Evolutionary conservation across 2,329 filamentous ascomycete genomes (phyloP).

Genomic region (Nemania sp.): DNA sequence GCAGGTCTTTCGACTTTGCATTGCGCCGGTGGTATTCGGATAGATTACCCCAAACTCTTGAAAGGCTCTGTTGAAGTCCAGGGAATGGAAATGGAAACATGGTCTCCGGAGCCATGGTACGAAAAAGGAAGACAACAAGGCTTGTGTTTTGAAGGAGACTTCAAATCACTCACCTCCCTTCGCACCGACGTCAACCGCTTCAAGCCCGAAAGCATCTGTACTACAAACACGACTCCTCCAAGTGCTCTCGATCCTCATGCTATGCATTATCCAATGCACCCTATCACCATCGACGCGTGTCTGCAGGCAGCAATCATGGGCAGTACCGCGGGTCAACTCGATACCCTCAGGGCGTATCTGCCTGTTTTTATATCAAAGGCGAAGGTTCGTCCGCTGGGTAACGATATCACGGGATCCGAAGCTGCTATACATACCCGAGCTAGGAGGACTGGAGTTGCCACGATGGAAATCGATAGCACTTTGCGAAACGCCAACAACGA

Average conservation of each 20-base stretch:
- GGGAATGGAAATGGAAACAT: neutral
- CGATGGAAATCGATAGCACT: neutral
- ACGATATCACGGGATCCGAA: neutral
- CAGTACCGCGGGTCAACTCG: neutral
- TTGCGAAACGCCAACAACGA: neutral
- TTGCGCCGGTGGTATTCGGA: conserved; percentile 20
- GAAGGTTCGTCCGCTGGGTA: neutral
- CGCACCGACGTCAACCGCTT: conserved; percentile 6
- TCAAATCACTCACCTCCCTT: conserved; percentile 13
- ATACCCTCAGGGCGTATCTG: neutral
- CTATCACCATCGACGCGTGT: conserved; percentile 12
- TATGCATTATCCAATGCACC: conserved; percentile 8
- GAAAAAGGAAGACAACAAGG: conserved; percentile 16
- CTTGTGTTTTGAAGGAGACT: conserved; percentile 20
- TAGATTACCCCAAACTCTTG: neutral
- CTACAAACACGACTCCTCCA: neutral
- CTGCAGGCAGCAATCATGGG: conserved; percentile 10
- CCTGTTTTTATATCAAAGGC: conserved; percentile 5
- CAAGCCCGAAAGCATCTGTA: neutral
- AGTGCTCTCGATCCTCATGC: neutral
- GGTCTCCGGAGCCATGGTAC: conserved; percentile 17
- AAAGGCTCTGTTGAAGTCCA: neutral
- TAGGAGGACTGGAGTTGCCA: neutral
- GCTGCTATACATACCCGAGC: neutral
- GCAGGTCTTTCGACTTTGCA: conserved; percentile 15